A percentile compares a stretch with the other conserved stretches of the same genome.
Evolutionary conservation across 305 asterid genomes (phyloP).

Genomic region (Solanum aculeatissimum): DNA sequence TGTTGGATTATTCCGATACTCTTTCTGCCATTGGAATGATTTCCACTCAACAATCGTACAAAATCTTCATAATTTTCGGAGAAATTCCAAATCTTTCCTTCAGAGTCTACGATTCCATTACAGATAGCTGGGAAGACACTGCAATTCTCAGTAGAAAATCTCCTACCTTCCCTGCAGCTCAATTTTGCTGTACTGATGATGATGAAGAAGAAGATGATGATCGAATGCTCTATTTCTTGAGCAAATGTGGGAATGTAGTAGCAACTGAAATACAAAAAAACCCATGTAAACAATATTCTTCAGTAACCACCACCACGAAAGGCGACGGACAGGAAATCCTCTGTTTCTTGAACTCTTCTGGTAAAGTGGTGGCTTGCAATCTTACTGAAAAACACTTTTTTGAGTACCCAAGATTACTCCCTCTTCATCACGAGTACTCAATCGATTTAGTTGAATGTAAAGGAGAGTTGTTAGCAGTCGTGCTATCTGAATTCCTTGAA

Average conservation of each 20-base stretch:
- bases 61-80: slow-evolving; percentile 33
- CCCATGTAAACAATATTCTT: slow-evolving; percentile 71
- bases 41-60: slow-evolving; percentile 21
- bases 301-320: slow-evolving; percentile 19
- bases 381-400: slow-evolving; percentile 17
- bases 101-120: slow-evolving; percentile 25
- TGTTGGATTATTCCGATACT: background rate
- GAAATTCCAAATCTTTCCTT: slow-evolving; percentile 39
- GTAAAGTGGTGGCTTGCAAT: slow-evolving; percentile 54
- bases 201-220: slow-evolving; percentile 11
- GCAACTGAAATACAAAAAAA: slow-evolving; percentile 50
- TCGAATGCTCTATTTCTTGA: slow-evolving; percentile 46
- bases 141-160: slow-evolving; percentile 10
- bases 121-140: slow-evolving; percentile 41
- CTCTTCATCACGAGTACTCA: slow-evolving; percentile 52
- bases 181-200: background rate
- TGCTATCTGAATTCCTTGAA: slow-evolving; percentile 55
- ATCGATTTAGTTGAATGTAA: slow-evolving; percentile 59
- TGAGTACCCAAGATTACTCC: slow-evolving; percentile 68
- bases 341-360: slow-evolving; percentile 52
- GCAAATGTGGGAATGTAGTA: slow-evolving; percentile 71
- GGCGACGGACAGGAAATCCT: slow-evolving; percentile 29
- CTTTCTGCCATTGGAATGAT: slow-evolving; percentile 45
- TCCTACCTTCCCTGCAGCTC: background rate
- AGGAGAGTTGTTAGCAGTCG: slow-evolving; percentile 40